Evolutionary conservation across 257 asterid species (phyloP).

Genomic region (Solanum sejunctum): DNA sequence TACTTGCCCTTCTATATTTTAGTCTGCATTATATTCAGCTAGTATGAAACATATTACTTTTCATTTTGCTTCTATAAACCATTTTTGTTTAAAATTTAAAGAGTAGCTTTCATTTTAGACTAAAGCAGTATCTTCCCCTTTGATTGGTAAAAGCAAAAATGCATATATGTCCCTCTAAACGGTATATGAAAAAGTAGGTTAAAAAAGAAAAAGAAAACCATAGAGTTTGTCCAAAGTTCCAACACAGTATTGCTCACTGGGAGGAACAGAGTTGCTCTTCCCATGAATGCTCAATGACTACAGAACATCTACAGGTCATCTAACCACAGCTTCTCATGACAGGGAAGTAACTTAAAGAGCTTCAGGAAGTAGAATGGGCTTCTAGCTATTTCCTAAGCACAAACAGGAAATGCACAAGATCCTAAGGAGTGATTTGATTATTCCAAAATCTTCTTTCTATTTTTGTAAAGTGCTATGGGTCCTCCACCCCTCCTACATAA

Average conservation of each 20-base stretch:
- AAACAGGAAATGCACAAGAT: neutral
- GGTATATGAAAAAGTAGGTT: neutral
- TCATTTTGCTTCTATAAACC: neutral
- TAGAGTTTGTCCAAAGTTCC: neutral
- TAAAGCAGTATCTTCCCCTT: neutral
- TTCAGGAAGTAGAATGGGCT: neutral
- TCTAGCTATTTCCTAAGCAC: neutral
- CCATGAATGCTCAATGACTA: neutral
- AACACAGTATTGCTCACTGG: neutral
- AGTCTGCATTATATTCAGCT: neutral
- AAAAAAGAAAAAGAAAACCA: neutral
- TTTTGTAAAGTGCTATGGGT: neutral
- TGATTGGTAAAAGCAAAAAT: neutral
- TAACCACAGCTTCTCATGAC: neutral
- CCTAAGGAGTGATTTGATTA: neutral
- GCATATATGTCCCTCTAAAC: neutral
- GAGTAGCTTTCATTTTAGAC: neutral
- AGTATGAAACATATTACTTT: neutral
- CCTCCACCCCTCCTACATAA: neutral
- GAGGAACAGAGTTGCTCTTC: neutral
- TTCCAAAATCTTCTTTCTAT: neutral
- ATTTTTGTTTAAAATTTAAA: neutral
- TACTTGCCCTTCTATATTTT: neutral
- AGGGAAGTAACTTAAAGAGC: neutral
- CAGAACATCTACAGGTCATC: neutral